Conservation (phyloP, 2,329 filamentous ascomycete genomes). For the Grosmannia serpens region DNA sequence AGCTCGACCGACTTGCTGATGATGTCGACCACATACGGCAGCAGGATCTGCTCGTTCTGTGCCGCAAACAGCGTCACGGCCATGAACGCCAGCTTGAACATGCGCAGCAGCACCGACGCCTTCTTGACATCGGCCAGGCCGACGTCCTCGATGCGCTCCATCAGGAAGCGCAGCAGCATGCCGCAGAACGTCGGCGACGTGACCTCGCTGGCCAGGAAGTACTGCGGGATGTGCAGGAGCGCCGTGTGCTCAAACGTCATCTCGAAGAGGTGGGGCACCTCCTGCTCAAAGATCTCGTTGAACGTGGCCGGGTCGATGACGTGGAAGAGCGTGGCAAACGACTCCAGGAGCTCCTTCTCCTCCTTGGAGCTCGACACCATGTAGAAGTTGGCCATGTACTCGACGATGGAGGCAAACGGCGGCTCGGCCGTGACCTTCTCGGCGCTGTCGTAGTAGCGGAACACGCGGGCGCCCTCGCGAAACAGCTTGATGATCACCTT, state of each 20-base stretch:
- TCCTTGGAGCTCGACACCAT: slow-evolving; percentile 91
- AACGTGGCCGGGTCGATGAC: slow-evolving; percentile 97
- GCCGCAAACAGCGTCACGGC: slow-evolving; percentile 90
- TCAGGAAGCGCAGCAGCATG: slow-evolving; percentile 94
- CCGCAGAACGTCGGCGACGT: slow-evolving; percentile 96
- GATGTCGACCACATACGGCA: slow-evolving; percentile 94
- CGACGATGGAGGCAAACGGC: slow-evolving; percentile 69
- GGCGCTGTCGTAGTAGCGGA: slow-evolving; percentile 72
- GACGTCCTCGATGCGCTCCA: slow-evolving; percentile 92
- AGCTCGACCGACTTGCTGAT: slow-evolving; percentile 95
- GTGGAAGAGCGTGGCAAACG: slow-evolving; percentile 96
- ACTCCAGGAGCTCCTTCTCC: slow-evolving; percentile 94
- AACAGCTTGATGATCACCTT: slow-evolving; percentile 95
- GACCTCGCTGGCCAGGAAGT: slow-evolving; percentile 96
- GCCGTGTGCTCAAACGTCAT: slow-evolving; percentile 97
- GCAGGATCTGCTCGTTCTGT: slow-evolving; percentile 89
- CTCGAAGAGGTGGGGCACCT: slow-evolving; percentile 92
- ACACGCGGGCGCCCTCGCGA: slow-evolving; percentile 89
- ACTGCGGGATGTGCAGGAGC: slow-evolving; percentile 89
- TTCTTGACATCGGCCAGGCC: slow-evolving; percentile 86
- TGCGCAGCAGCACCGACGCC: slow-evolving; percentile 78
- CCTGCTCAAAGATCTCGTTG: slow-evolving; percentile 94
- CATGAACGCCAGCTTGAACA: slow-evolving; percentile 99
- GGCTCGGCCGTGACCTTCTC: slow-evolving; percentile 66
- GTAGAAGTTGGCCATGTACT: slow-evolving; percentile 89